Evolutionary conservation across 208 protist species (phyloP), one percentile per base, ranked within the genome.

Genomic region (Vickermania ingenoplastis): DNA sequence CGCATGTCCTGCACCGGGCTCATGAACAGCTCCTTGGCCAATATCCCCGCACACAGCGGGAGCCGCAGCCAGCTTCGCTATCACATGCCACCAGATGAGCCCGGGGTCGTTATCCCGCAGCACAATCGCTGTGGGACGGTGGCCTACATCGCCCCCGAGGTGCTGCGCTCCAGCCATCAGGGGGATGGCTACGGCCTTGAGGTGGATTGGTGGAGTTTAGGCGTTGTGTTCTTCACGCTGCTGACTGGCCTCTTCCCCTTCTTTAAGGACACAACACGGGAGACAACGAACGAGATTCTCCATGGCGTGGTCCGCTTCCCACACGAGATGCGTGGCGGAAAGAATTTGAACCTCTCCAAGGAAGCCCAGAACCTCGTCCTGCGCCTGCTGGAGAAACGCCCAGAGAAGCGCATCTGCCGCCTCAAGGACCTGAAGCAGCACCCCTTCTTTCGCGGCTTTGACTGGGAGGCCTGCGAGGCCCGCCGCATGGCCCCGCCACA

Each of bases 131-230:
- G 91, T 48, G 92, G 92, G 31, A 97, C 92, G 14, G 65, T 88
- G 2, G 81, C 87, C 25, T 97, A 97, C 73, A 89, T 94, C 26
- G 86, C 87, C 7, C 92, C 92, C 0, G 89, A 95, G 62, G 66
- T 95, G 36, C 59, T 90, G n/a, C 36, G 51, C 41, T n/a, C 3
- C 67, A 63, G 0, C 14, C 61, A 64, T 36, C 60, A 59, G 50
- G 24, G 17, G 13, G 54, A 57, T 5, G 80, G 80, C 23, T 93
- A 93, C 65, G 82, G 78, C 27, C 63, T 88, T 1, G 82, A 79
- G 28, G 86, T 77, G 22, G 86, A 93, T 62, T 93, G 86, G 82
- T 93, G 86, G 83, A 83, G 78, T 31, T 49, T 89, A 25, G 86
- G 86, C 36, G 81, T 93, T 1, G 82, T 90, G 13, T 60, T 90